Base-by-base conservation (phyloP, 163 green algal genomes). In the Volvox carteri region DNA sequence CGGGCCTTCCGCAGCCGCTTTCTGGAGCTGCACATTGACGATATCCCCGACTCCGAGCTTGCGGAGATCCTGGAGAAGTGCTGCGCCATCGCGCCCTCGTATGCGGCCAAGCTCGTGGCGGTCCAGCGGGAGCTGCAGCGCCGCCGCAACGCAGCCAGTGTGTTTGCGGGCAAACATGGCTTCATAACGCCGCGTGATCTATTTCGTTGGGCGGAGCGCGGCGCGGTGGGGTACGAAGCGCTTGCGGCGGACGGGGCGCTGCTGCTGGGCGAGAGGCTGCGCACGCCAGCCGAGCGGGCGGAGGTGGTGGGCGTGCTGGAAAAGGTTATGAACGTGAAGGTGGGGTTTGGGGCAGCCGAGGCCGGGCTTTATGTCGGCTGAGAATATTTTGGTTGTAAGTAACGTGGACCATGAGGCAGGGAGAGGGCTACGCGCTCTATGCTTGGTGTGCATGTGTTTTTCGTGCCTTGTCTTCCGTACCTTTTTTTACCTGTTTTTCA, bases 121-220 rank as follows among this genome's bases (percentile, higher is more conserved):
- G 96, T 97, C 21, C 98, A 98, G 96, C 94, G 95, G 21, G 97
- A 99, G 93, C 94, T 99, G 90, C 97, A 99, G 90, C 94, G 96
- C 21, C 90, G 92, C 1, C 93, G 98, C 19, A 94, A 93, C 84
- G 87, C 83, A 19, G 86, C 70, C 85, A 94, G 93, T 80, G 93
- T 97, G 23, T 98, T 99, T 95, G 97, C 96, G 4, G 98, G 98
- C 35, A 96, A 98, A 76, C 96, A 99, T 83, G 98, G 97, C 67
- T 98, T 98, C 92, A 99, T 99, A 90, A 99, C 98, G 16, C 96
- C 97, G 0, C 93, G 98, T 4, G 97, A 99, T 93, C 94, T 99
- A 67, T 99, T 99, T 93, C 95, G 97, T 56, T 99, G 96, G 95
- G 94, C 94, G 56, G 93, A 95, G 85, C 93, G 97, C 18, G 93